Conservation (phyloP, 139 green algal genomes). For the Coccomyxa sp. region DNA sequence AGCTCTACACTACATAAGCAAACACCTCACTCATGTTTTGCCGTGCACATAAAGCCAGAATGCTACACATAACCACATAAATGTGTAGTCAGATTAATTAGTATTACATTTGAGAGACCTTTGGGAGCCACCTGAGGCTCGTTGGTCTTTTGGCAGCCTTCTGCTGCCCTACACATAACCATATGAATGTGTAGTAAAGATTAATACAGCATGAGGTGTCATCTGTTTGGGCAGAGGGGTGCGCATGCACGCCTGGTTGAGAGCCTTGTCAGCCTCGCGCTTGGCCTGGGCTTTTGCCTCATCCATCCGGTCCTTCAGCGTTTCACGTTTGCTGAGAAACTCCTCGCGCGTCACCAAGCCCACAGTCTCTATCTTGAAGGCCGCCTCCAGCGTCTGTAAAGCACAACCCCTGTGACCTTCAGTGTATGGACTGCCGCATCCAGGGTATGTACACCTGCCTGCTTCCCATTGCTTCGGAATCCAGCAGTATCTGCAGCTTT, state of each 20-base stretch:
- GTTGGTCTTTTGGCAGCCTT: no score
- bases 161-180: no score
- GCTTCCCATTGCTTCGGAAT: neutral
- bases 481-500: neutral
- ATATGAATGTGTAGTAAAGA: no score
- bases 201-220: no score
- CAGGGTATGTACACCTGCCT: neutral
- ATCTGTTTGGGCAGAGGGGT: neutral
- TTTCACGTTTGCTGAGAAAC: slow-evolving; percentile 80
- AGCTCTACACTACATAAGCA: no score
- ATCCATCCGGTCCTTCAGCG: slow-evolving; percentile 59
- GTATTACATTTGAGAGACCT: no score
- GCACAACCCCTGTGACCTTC: neutral
- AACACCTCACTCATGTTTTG: no score
- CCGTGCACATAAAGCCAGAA: no score
- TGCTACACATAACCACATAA: no score
- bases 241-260: neutral
- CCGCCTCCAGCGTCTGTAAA: slow-evolving; percentile 68
- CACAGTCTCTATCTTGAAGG: slow-evolving; percentile 93
- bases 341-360: slow-evolving; percentile 90
- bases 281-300: slow-evolving; percentile 38
- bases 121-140: no score
- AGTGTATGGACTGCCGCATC: neutral
- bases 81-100: no score
- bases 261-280: slow-evolving; percentile 42